A percentile compares a stretch with the other conserved stretches of the same genome.
Evolutionary conservation across 495 filamentous ascomycete genomes (phyloP).

Genomic region (Aspergillus cristatus): DNA sequence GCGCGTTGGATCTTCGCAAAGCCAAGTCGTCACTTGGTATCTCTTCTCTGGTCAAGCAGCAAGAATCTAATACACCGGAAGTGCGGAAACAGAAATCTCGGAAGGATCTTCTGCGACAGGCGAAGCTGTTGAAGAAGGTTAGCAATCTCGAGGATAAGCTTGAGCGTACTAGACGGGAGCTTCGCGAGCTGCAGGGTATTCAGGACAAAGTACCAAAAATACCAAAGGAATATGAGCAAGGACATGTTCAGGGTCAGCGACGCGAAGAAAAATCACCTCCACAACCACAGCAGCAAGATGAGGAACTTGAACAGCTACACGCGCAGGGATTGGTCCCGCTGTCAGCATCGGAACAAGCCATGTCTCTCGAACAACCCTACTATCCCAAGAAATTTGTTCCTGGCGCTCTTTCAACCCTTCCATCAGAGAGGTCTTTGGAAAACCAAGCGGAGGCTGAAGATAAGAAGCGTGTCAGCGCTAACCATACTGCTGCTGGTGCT

Average conservation of each 20-base stretch:
- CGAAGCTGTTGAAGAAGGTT: slow-evolving; percentile 54
- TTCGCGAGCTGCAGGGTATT: slow-evolving; percentile 40
- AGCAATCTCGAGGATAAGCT: slow-evolving; percentile 59
- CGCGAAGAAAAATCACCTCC: too few species aligned
- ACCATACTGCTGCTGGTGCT: too few species aligned
- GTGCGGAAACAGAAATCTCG: slow-evolving; percentile 45
- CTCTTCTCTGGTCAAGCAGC: slow-evolving; percentile 13
- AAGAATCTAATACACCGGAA: slow-evolving; percentile 20
- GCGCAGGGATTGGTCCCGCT: too few species aligned
- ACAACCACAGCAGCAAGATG: too few species aligned
- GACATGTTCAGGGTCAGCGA: too few species aligned
- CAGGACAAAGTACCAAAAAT: too few species aligned
- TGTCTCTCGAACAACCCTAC: slow-evolving; percentile 25
- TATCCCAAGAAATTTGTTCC: slow-evolving; percentile 43
- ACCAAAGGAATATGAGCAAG: slow-evolving; percentile 19
- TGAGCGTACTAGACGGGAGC: slow-evolving; percentile 46
- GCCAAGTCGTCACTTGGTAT: slow-evolving; percentile 1
- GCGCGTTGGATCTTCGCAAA: slow-evolving; percentile 21
- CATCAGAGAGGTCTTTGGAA: slow-evolving; percentile 48
- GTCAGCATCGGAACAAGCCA: slow-evolving; percentile 9
- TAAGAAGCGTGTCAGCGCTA: slow-evolving; percentile 3
- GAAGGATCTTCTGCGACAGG: slow-evolving; percentile 52
- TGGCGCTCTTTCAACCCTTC: slow-evolving; percentile 47
- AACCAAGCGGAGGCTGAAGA: slow-evolving; percentile 11
- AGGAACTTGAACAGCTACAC: too few species aligned